Evolutionary conservation across 257 asterid species (phyloP), one percentile per base, ranked within the genome.

Genomic region (Solanum rostratum): DNA sequence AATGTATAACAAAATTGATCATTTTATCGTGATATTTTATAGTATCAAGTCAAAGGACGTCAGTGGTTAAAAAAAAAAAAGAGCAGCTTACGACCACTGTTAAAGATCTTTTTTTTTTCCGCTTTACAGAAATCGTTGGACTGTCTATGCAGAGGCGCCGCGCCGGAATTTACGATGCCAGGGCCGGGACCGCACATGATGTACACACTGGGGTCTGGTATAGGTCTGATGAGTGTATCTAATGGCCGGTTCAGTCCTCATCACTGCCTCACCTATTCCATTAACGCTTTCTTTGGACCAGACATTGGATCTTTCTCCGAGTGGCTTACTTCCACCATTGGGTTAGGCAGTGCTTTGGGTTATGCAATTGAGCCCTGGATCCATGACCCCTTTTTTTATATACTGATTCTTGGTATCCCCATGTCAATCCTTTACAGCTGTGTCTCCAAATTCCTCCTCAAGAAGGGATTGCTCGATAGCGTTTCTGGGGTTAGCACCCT

Each of bases 141-240:
- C 9, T 45, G 9, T 49, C 24, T 6, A 46, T 46, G 80, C 15
- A 22, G 3, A 46, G 20, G 20, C 39, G 14, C 39, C 7, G 39
- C 41, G 19, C 19, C 71, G 71, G 41, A 73, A 73, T 73, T 73
- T 11, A 22, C 22, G 45, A 95, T 94, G 99, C 99, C 99, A 78
- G 99, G 99, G 6, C 99, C 97, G 16, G 99, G 99, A 84, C 97
- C 99, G 80, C 99, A 94, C 90, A 87, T 95, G 98, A 88, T 95
- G n/a, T 95, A 94, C 92, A 87, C 98, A 19, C 91, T 95, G 79
- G 97, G 97, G 33, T 90, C 98, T 85, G 99, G 98, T 37, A 95
- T 87, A 71, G 94, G 92, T 52, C 87, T 95, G 80, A 92, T 91
- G 94, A 91, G 88, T 41, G 87, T 89, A 20, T 93, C 99, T 14